Conservation (phyloP, 1,284 basidiomycete genomes). For the Pulveroboletus sp. region DNA sequence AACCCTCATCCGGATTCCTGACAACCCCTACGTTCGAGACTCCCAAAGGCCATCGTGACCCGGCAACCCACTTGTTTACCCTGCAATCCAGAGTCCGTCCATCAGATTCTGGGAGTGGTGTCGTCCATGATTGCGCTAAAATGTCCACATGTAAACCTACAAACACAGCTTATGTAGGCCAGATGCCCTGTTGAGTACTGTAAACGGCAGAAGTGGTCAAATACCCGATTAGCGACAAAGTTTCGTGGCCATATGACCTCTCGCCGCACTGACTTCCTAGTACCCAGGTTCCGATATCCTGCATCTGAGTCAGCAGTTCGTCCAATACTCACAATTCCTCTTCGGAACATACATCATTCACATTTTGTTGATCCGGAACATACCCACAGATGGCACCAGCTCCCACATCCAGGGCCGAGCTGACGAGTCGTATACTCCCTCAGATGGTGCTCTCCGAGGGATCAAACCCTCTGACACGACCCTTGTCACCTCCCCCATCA, state of each 20-base stretch:
- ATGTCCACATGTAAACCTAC: no score
- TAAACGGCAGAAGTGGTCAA: no score
- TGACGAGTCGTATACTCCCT: slow-evolving; percentile 27
- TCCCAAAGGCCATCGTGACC: neutral
- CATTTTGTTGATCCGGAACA: neutral
- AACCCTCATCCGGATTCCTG: neutral
- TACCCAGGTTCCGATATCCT: no score
- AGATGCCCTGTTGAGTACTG: neutral
- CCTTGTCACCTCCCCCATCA: slow-evolving; percentile 23
- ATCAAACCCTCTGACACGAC: slow-evolving; percentile 40
- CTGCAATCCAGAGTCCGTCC: neutral
- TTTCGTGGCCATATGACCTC: neutral
- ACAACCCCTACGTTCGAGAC: neutral
- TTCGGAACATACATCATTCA: neutral
- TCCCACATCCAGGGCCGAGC: slow-evolving; percentile 21
- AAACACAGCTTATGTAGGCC: neutral
- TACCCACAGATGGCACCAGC: slow-evolving; percentile 6
- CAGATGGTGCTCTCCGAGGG: slow-evolving; percentile 38
- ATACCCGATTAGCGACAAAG: neutral
- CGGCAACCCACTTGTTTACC: no score
- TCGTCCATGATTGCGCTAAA: neutral
- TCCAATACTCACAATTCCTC: neutral
- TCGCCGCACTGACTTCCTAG: neutral
- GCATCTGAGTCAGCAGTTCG: neutral
- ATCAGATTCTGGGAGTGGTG: neutral